These are phyloP conservation scores for Tuctoria greenei DNA, from an alignment of 176 grass and related monocot genomes.

Conservation along the genomic window DNA sequence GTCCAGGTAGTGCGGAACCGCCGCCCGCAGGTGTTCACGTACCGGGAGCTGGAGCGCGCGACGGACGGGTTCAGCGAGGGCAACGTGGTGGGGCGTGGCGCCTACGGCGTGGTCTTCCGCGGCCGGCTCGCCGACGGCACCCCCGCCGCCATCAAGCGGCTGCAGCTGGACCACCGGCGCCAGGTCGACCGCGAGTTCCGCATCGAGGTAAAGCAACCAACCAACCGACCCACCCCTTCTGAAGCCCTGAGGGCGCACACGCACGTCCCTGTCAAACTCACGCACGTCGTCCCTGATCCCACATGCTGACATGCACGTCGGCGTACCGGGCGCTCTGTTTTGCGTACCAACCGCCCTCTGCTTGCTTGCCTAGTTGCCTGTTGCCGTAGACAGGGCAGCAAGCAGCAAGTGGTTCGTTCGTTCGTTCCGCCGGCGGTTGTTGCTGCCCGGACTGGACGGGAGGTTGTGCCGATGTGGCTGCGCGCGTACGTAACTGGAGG, in stretches of 20 bases:
- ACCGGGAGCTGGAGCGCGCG: constrained; percentile 83
- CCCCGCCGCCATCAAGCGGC: constrained; percentile 76
- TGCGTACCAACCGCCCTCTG: neutral
- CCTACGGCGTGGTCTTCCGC: constrained; percentile 64
- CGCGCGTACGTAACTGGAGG: no score
- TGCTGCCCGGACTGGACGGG: no score
- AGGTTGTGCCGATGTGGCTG: no score
- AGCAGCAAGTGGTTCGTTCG: neutral
- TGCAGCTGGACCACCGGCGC: constrained; percentile 69
- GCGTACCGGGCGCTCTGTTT: neutral
- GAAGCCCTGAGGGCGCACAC: no score
- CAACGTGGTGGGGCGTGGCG: constrained; percentile 76
- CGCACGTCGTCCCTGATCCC: neutral
- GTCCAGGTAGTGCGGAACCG: constrained; percentile 25
- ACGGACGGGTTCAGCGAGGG: constrained; percentile 80
- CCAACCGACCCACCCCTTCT: neutral
- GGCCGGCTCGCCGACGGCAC: constrained; percentile 78
- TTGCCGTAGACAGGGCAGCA: neutral
- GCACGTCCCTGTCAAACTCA: neutral
- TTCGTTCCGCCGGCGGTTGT: no score
- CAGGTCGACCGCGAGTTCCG: constrained; percentile 95
- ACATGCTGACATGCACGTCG: neutral
- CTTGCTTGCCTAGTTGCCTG: neutral
- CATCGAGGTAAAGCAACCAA: constrained; percentile 52
- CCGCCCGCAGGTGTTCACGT: constrained; percentile 90